Evolutionary conservation across 495 filamentous ascomycete species (phyloP), one percentile per base, ranked within the genome.

Genomic region (Xylaria bambusicola): DNA sequence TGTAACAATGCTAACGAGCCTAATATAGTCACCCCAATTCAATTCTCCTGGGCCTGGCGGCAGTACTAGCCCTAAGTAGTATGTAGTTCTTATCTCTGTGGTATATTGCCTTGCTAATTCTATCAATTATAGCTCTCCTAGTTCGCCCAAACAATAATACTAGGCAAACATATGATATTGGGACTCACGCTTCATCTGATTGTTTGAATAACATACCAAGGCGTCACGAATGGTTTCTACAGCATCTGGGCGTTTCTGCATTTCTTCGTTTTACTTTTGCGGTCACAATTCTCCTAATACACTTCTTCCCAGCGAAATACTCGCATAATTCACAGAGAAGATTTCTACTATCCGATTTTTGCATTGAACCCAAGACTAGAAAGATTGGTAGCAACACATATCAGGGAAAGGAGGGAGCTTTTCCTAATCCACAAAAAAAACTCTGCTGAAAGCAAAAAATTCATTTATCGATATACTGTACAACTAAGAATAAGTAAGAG

Each of bases 21-120:
- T 42, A 50, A n/a, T 24, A 0, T 26, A 70, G 66, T 71, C 68
- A 44, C 68, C 67, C 9, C 21, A 15, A 6, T 70, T 58, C 12
- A 58, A 44, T 44, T 56, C 58, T n/a, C 51, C 58, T 2, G 50
- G 40, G 15, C 58, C 58, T 56, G 58, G 58, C n/a, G 51, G 58
- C 12, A 61, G 52, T 50, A 61, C 58, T 6, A 61, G 58, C n/a
- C 58, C 58, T 33, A 61, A 61, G 42, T 61, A 61, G 58, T 61
- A 61, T 20, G 58, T 61, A 15, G 23, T 13, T 26, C 33, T 33
- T 6, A 24, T 20, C 15, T 50, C 7, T 29, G 29, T 2, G 15
- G 40, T 10, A 15, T 41, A 1, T 23, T 27, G 3, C 2, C 31
- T 20, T 51, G 6, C 58, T 61, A 48, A 61, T 21, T 10, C n/a